A percentile compares a stretch with the other conserved stretches of the same genome.
phyloP scores from a whole-genome alignment of 257 asterid genomes.

The Salvia hispanica region DNA sequence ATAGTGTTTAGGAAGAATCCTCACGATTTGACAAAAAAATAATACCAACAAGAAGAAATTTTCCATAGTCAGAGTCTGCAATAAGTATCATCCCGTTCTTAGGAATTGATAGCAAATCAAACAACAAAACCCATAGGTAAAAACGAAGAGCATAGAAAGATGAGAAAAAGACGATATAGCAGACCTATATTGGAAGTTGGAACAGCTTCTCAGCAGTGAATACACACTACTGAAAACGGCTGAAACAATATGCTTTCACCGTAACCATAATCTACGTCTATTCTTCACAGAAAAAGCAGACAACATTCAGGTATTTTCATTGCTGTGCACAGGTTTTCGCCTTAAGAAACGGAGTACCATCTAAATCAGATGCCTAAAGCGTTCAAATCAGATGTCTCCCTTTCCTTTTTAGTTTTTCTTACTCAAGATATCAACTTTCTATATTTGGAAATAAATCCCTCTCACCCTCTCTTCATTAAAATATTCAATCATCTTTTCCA shows the following conservation, averaged over 20 bases:
- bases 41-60: background rate
- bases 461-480: too few species aligned
- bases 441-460: too few species aligned
- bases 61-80: conserved; percentile 3
- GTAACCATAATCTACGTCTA: background rate
- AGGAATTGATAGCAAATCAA: background rate
- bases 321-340: background rate
- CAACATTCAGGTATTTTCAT: background rate
- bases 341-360: background rate
- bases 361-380: background rate
- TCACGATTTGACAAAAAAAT: too few species aligned
- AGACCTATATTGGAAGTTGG: background rate
- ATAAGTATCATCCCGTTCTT: background rate
- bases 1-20: too few species aligned
- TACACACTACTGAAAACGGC: background rate
- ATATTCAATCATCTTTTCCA: too few species aligned
- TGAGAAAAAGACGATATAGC: background rate
- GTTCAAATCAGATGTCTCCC: background rate
- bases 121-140: background rate
- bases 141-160: conserved; percentile 3
- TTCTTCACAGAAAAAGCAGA: conserved; percentile 3
- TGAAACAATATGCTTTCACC: background rate
- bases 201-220: background rate
- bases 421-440: too few species aligned
- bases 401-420: too few species aligned